Percentiles rank a stretch among this genome's conserved stretches.
Conservation (phyloP, 305 asterid genomes). For the Salvia sclarea region DNA sequence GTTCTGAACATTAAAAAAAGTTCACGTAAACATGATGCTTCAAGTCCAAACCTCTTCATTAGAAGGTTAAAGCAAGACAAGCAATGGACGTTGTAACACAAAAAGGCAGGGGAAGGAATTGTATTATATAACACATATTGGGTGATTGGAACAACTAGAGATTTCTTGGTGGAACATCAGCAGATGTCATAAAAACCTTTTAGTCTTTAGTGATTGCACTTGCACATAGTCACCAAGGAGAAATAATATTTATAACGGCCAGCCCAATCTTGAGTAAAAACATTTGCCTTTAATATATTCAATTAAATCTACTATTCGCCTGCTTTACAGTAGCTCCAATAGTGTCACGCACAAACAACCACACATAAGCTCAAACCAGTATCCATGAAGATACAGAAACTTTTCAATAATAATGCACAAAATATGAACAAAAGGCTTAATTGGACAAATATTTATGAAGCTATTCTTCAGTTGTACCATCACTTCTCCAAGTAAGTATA, state of each 20-base stretch:
- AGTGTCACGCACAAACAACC: constrained; percentile 1
- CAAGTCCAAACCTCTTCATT: constrained; percentile 19
- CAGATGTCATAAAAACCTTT: background rate
- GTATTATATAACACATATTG: background rate
- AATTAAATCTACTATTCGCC: background rate
- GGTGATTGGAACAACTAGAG: background rate
- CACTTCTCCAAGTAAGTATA: background rate
- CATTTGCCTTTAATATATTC: background rate
- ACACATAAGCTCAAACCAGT: background rate
- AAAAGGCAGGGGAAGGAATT: background rate
- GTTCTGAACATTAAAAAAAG: constrained; percentile 36
- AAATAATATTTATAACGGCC: background rate
- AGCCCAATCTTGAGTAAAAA: background rate
- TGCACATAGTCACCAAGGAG: background rate
- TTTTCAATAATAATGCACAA: constrained; percentile 10
- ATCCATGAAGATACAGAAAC: constrained; percentile 10
- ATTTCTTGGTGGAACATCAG: background rate
- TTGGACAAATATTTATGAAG: background rate
- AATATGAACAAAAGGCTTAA: background rate
- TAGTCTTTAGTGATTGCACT: background rate
- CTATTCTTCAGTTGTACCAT: background rate
- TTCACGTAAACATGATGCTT: constrained; percentile 27
- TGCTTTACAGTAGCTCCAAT: background rate
- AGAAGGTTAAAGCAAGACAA: background rate
- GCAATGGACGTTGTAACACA: background rate